Conservation (phyloP, 2,329 filamentous ascomycete species). For the Ophiostoma novo-ulmi region DNA sequence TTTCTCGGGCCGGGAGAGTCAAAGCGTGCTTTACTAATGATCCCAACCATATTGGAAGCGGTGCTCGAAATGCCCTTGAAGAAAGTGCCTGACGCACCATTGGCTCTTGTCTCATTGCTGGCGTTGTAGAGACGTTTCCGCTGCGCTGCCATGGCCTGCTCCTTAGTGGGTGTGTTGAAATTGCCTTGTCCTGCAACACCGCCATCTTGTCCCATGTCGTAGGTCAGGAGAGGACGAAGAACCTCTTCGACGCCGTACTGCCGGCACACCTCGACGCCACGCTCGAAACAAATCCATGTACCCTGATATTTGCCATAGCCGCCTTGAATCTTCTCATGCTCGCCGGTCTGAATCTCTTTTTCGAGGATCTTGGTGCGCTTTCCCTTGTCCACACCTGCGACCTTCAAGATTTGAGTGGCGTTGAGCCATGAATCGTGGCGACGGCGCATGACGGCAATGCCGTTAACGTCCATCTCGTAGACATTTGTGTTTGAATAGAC, state of each 20-base stretch:
- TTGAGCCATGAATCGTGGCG: conserved; percentile 95
- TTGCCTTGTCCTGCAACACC: conserved; percentile 65
- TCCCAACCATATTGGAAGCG: conserved; percentile 86
- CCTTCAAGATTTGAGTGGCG: conserved; percentile 96
- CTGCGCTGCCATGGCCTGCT: conserved; percentile 95
- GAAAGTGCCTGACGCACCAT: conserved; percentile 74
- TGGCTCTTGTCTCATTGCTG: conserved; percentile 60
- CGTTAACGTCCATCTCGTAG: conserved; percentile 97
- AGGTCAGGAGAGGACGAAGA: conserved; percentile 67
- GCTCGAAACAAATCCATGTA: conserved; percentile 94
- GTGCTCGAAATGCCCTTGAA: conserved; percentile 96
- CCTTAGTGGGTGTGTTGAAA: conserved; percentile 93
- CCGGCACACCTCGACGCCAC: conserved; percentile 86
- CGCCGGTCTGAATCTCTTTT: conserved; percentile 92
- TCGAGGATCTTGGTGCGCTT: conserved; percentile 96
- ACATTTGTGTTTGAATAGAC: conserved; percentile 94
- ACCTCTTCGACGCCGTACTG: conserved; percentile 73
- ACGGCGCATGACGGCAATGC: conserved; percentile 89
- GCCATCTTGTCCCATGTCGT: conserved; percentile 74
- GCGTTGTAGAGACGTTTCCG: conserved; percentile 87
- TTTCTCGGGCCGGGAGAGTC: conserved; percentile 74
- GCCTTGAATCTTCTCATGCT: conserved; percentile 97
- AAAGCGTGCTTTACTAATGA: conserved; percentile 92
- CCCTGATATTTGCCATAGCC: conserved; percentile 99
- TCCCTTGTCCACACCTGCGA: conserved; percentile 94